phyloP scores from a whole-genome alignment of 73 alveolate species.

The Paraurostyla sp. region DNA sequence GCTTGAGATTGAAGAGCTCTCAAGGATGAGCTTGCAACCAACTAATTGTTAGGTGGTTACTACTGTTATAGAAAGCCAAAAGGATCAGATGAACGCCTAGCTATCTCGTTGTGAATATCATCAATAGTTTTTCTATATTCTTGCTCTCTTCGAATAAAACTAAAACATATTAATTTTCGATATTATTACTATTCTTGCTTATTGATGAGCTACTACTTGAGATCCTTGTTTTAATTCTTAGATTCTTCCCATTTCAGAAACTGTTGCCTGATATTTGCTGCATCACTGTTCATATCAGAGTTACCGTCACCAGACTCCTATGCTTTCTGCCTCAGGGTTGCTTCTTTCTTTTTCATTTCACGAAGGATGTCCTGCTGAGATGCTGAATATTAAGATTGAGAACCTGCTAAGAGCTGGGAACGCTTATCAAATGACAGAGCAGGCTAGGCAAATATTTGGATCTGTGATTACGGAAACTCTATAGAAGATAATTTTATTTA shows the following conservation, averaged over 20 bases:
- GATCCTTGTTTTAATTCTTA: conserved; percentile 46
- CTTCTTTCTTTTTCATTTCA: conserved; percentile 22
- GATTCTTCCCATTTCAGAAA: conserved; percentile 54
- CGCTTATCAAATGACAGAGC: not conserved
- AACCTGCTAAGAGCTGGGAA: conserved; percentile 2
- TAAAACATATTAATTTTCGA: not conserved
- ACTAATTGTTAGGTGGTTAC: not conserved
- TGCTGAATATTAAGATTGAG: not conserved
- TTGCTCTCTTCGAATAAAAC: conserved; percentile 86
- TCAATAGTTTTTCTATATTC: conserved; percentile 88
- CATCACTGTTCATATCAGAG: not conserved
- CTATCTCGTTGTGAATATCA: conserved; percentile 77
- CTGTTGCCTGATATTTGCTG: conserved; percentile 45
- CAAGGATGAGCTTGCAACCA: too few relatives aligned
- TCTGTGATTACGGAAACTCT: conserved; percentile 3
- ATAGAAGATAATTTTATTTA: not conserved
- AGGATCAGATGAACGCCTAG: conserved; percentile 60
- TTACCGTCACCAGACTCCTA: not conserved
- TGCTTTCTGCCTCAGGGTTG: not conserved
- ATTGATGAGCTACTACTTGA: conserved; percentile 68
- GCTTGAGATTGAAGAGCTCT: too few relatives aligned
- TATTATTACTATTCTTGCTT: conserved; percentile 69
- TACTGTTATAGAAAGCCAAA: conserved; percentile 44
- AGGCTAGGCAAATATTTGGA: not conserved
- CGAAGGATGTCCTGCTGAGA: not conserved